Percentiles rank a stretch among this genome's conserved stretches.
phyloP scores from a whole-genome alignment of 1,284 basidiomycete species.

The Sanghuangporus baumii region DNA sequence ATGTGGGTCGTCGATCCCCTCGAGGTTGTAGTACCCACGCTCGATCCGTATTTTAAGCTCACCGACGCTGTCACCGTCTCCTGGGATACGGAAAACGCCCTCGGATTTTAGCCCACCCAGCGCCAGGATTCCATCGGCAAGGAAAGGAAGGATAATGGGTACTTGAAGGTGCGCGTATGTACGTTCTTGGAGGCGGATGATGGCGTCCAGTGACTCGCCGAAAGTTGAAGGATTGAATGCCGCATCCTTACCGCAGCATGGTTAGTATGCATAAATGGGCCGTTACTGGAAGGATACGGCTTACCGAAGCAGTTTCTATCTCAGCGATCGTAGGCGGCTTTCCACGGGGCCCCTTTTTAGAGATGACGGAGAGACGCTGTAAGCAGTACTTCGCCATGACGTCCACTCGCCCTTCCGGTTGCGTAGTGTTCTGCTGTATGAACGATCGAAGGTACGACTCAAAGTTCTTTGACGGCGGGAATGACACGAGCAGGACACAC shows the following conservation, averaged over 20 bases:
- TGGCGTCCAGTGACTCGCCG: conserved; percentile 79
- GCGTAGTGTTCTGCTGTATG: conserved; percentile 60
- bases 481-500: conserved; percentile 81
- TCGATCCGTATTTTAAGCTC: conserved; percentile 86
- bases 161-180: conserved; percentile 81
- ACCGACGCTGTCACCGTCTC: conserved; percentile 80
- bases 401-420: conserved; percentile 71
- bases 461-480: conserved; percentile 88
- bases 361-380: conserved; percentile 61
- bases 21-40: conserved; percentile 83
- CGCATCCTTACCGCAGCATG: conserved; percentile 52
- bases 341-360: conserved; percentile 77
- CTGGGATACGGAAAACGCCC: conserved; percentile 88
- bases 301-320: conserved; percentile 82
- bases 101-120: conserved; percentile 79
- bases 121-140: conserved; percentile 84
- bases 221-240: conserved; percentile 93
- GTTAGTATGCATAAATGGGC: not conserved
- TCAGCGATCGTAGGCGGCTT: conserved; percentile 76
- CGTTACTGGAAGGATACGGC: conserved; percentile 23
- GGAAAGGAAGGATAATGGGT: conserved; percentile 88
- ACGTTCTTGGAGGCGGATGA: conserved; percentile 77
- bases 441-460: conserved; percentile 77
- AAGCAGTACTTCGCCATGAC: conserved; percentile 88
- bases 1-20: conserved; percentile 82